These are phyloP conservation scores for Rhizopogon roseolus DNA, from an alignment of 768 basidiomycete genomes.

Conservation along the genomic window DNA sequence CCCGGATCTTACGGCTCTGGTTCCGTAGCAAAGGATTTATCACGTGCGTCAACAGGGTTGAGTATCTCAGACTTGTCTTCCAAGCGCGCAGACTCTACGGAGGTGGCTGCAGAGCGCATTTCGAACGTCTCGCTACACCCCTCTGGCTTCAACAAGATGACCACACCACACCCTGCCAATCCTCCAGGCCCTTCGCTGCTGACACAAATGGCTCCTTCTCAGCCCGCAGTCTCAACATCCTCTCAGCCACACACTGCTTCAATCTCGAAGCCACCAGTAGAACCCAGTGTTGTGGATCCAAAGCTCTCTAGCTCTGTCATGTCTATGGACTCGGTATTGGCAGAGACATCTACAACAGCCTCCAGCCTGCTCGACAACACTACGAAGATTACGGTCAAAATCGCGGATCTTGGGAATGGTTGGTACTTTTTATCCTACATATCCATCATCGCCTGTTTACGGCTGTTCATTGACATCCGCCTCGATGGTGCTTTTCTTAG, in stretches of 20 bases:
- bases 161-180: constrained; percentile 29
- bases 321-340: constrained; percentile 23
- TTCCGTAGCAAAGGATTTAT: constrained; percentile 22
- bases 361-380: constrained; percentile 30
- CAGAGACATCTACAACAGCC: constrained; percentile 13
- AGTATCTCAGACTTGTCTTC: constrained; percentile 9
- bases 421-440: constrained; percentile 20
- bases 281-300: constrained; percentile 11
- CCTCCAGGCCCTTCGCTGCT: constrained; percentile 65
- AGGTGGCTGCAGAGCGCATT: constrained; percentile 46
- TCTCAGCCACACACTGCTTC: constrained; percentile 24
- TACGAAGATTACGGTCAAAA: constrained; percentile 94
- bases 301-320: constrained; percentile 23
- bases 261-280: constrained; percentile 14
- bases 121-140: constrained; percentile 42
- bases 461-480: constrained; percentile 5
- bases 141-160: constrained; percentile 33
- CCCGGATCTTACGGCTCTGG: constrained; percentile 26
- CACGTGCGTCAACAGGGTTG: constrained; percentile 6
- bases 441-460: background rate
- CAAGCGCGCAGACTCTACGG: constrained; percentile 32
- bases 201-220: constrained; percentile 59
- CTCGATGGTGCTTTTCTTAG: constrained; percentile 21
- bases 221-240: constrained; percentile 9
- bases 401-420: constrained; percentile 97